A percentile compares a stretch with the other conserved stretches of the same genome.
phyloP scores from a whole-genome alignment of 164 flowering plant species.

The Buxus sempervirens region DNA sequence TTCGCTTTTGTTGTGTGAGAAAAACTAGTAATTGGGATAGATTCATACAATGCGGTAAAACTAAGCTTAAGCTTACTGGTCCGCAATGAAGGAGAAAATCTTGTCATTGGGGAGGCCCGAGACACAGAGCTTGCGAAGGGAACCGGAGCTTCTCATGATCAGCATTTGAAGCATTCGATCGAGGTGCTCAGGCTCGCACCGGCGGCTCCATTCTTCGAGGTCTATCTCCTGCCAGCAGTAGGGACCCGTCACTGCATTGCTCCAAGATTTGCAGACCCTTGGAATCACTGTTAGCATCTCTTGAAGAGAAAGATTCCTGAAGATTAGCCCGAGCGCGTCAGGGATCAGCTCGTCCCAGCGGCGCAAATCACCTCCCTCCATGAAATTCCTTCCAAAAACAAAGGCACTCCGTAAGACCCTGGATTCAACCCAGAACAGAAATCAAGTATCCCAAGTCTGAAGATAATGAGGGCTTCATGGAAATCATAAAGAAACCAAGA shows the following conservation, averaged over 20 bases:
- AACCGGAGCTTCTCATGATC: constrained; percentile 52
- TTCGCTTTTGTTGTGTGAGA: no score
- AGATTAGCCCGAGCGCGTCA: constrained; percentile 74
- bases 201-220: constrained; percentile 72
- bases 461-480: not conserved
- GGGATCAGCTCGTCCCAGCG: constrained; percentile 83
- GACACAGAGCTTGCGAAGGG: constrained; percentile 56
- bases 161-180: constrained; percentile 64
- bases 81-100: constrained; percentile 53
- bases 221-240: constrained; percentile 97
- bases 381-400: constrained; percentile 13
- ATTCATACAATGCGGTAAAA: no score
- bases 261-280: constrained; percentile 86
- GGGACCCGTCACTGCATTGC: constrained; percentile 63
- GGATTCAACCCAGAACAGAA: not conserved
- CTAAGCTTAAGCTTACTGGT: constrained; percentile 46
- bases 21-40: no score
- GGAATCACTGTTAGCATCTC: constrained; percentile 75
- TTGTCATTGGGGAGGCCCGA: constrained; percentile 31
- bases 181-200: constrained; percentile 30
- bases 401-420: not conserved
- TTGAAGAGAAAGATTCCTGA: constrained; percentile 60
- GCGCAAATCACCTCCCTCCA: constrained; percentile 46
- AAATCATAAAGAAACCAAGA: not conserved
- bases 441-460: not conserved